Base-by-base conservation (phyloP, 108 stramenopile species). In the Parietichytrium sp. region DNA sequence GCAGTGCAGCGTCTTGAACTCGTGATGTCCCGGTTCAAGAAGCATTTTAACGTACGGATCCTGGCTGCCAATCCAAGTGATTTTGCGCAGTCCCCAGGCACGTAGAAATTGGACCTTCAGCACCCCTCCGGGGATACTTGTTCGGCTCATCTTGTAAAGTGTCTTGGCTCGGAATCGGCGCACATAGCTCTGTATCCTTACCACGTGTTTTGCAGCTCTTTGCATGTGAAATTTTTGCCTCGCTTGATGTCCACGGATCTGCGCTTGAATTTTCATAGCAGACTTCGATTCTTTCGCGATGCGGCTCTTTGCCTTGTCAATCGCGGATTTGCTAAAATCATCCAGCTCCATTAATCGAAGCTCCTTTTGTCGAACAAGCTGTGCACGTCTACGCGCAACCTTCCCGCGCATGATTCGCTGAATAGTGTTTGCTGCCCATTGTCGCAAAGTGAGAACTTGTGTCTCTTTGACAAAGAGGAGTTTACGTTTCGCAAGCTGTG, bases 21-120 rank as follows among this genome's bases (percentile, higher is more conserved):
- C 42, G 8, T 72, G 61, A 25, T 72, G 61, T 47, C 61, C 61
- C 33, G 61, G 61, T 42, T 72, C 61, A 8, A 72, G 42, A n/a
- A 72, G 3, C 10, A 72, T 0, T 6, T 38, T 33, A 6, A 45
- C 61, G 20, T 72, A 72, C n/a, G 61, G 42, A 25, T 72, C 61
- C 15, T 36, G 38, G 6, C 61, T 36, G 6, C 42, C 42, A 20
- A 72, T 45, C 61, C 61, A 72, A 10, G 36, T 16, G 38, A n/a
- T 38, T n/a, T 72, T 72, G 61, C 38, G 61, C 6, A 72, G 3
- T 10, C 45, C 61, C 36, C n/a, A 72, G 6, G 61, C 61, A 15
- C 61, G 61, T 23, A 45, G 20, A 7, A 72, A 33, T 7, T 20
- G 33, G 29, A 72, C 10, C 15, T 25, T n/a, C 29, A 72, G 33